Evolutionary conservation across 2,329 filamentous ascomycete species (phyloP), one percentile per base, ranked within the genome.

Genomic region (Colletotrichum acutatum): DNA sequence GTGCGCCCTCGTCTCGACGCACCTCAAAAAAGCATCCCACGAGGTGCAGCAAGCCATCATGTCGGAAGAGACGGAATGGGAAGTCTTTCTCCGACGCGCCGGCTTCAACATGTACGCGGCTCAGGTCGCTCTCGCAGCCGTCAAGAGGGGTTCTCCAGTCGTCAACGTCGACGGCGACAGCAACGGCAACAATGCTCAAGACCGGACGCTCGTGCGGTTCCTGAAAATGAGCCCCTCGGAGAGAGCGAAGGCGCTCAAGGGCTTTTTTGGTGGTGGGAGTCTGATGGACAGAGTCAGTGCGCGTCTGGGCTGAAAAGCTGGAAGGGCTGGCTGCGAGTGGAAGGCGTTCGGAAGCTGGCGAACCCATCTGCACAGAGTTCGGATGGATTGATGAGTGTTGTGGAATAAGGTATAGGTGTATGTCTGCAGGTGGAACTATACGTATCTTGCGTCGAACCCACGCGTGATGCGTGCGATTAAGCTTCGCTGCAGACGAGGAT

Each of bases 1-100:
- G 1, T 81, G 88, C 0, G 85, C 84, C 0, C 78, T 86, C 0
- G 86, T 92, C 57, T 84, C 86, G 22, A 86, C 86, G 8, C 84
- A 87, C 77, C 81, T 77, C 12, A 58, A 76, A 0, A 74, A 78
- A 2, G 71, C 64, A 0, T 9, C 56, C 12, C 4, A 67, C 28
- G 74, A 77, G 1, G 78, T 84, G 14, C 80, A 81, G 63, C 77
- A 78, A 1, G 78, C 82, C 7, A 73, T 87, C 11, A 80, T 81
- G 3, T 77, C 81, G n/a, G 78, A 80, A 37, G 84, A 87, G 60
- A 84, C 83, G 52, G 81, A 82, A 32, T 84, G 83, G 83, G 82
- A 80, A 19, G 12, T 81, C 1, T 81, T 83, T 49, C 75, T 85
- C 9, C 78, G 82, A 34, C 76, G 75, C 19, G 77, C 78, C 9